A percentile compares a stretch with the other conserved stretches of the same genome.
Evolutionary conservation across 805 yeast species (phyloP).

Genomic region (Lipomyces japonicus): DNA sequence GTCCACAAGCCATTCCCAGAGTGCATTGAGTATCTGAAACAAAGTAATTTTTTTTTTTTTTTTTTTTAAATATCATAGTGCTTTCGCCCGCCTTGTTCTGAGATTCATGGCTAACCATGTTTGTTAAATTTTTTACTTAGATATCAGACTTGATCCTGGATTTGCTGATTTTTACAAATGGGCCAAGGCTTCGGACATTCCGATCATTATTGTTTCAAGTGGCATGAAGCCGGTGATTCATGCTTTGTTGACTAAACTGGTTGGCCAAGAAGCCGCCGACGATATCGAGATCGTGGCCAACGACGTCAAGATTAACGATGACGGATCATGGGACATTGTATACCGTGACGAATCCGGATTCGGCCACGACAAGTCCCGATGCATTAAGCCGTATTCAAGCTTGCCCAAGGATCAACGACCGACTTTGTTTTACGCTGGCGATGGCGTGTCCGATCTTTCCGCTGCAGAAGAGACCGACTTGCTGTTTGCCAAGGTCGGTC

Average conservation of each 20-base stretch:
- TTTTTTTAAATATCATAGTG: not conserved
- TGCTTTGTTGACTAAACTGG: constrained; percentile 66
- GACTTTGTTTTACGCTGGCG: constrained; percentile 87
- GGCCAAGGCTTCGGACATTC: constrained; percentile 67
- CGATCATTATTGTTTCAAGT: constrained; percentile 80
- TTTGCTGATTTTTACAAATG: constrained; percentile 77
- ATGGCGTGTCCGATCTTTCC: constrained; percentile 91
- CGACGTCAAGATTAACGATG: constrained; percentile 54
- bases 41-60: constrained; percentile 32
- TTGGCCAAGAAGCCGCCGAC: constrained; percentile 70
- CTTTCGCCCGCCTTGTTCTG: not conserved
- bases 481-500: constrained; percentile 88
- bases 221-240: constrained; percentile 93
- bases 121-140: constrained; percentile 13
- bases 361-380: constrained; percentile 92
- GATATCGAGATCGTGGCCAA: constrained; percentile 80
- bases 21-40: constrained; percentile 65
- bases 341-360: constrained; percentile 81
- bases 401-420: constrained; percentile 48
- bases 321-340: constrained; percentile 74
- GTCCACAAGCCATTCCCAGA: constrained; percentile 71
- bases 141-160: constrained; percentile 84
- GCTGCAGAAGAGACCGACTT: constrained; percentile 95
- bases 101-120: constrained; percentile 7
- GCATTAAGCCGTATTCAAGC: constrained; percentile 53